phyloP scores from a whole-genome alignment of 495 filamentous ascomycete genomes.

The Lasiosphaeria hispida region DNA sequence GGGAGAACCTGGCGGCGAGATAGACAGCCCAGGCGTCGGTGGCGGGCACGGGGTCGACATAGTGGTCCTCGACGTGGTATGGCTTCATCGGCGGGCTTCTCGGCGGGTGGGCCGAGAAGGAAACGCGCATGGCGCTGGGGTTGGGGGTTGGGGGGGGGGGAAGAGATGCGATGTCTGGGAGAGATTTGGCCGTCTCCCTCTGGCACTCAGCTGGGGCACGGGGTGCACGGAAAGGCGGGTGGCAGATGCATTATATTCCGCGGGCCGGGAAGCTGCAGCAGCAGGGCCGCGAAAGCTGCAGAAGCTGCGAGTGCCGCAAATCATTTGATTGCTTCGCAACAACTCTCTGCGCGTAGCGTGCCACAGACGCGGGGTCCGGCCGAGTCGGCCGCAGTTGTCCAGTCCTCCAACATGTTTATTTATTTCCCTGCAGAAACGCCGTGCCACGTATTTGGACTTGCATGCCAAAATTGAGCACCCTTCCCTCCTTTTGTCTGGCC shows the following conservation, averaged over 20 bases:
- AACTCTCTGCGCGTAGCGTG: background rate
- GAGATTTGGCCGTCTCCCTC: background rate
- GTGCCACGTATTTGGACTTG: no score
- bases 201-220: background rate
- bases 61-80: slow-evolving; percentile 23
- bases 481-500: no score
- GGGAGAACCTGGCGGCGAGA: slow-evolving; percentile 22
- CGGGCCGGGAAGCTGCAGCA: no score
- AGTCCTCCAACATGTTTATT: no score
- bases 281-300: background rate
- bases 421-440: no score
- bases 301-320: slow-evolving; percentile 1
- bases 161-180: background rate
- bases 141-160: slow-evolving; percentile 4
- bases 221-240: background rate
- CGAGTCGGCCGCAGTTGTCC: no score
- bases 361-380: slow-evolving; percentile 4
- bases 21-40: slow-evolving; percentile 28
- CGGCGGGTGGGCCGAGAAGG: background rate
- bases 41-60: slow-evolving; percentile 22
- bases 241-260: background rate
- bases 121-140: slow-evolving; percentile 4
- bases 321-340: background rate
- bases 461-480: no score
- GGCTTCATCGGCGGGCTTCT: slow-evolving; percentile 14